Percentiles rank a stretch among this genome's conserved stretches.
Evolutionary conservation across 257 asterid genomes (phyloP).

Genomic region (Nicotiana noctiflora): DNA sequence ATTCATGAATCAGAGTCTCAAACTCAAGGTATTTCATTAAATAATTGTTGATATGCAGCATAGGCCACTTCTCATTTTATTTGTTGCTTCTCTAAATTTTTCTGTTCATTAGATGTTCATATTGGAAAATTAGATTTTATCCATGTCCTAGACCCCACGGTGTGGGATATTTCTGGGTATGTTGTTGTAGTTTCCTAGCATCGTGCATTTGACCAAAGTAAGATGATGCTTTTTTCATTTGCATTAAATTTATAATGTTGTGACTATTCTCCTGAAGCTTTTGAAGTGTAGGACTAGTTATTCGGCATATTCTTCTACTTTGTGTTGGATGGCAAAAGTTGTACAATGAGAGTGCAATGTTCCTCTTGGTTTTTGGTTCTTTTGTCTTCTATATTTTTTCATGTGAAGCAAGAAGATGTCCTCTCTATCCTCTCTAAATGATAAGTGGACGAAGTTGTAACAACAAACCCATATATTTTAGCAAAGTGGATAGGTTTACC

Average conservation of each 20-base stretch:
- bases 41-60: not conserved
- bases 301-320: not conserved
- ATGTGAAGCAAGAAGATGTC: not conserved
- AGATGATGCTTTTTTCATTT: not conserved
- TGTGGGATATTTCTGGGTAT: no score
- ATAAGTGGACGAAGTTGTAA: not conserved
- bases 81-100: not conserved
- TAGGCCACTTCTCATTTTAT: not conserved
- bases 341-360: not conserved
- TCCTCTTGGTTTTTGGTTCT: not conserved
- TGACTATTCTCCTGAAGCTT: not conserved
- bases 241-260: not conserved
- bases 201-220: no score
- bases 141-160: no score
- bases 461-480: no score
- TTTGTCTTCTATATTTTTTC: not conserved
- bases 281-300: not conserved
- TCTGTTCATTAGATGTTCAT: not conserved
- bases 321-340: not conserved
- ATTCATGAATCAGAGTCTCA: conserved; percentile 55
- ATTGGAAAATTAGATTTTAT: not conserved
- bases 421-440: not conserved
- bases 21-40: conserved; percentile 30
- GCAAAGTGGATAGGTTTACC: not conserved
- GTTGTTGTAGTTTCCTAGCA: no score